Evolutionary conservation across 73 alveolate genomes (phyloP).

Genomic region (Tetrahymena borealis): DNA sequence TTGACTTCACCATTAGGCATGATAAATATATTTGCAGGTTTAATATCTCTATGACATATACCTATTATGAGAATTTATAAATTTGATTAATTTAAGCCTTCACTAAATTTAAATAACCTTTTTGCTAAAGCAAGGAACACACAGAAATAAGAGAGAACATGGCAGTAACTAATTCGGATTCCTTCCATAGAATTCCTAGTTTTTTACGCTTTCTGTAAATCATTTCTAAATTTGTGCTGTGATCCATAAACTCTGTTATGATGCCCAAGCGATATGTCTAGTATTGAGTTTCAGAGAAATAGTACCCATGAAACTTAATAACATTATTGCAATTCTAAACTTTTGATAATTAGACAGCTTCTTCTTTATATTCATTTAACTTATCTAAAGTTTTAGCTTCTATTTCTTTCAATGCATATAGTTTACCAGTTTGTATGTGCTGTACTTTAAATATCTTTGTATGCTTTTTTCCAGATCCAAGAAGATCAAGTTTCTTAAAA

Average conservation of each 20-base stretch:
- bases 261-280: slow-evolving; percentile 91
- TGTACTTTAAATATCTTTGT: slow-evolving; percentile 85
- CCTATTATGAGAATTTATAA: slow-evolving; percentile 40
- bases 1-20: slow-evolving; percentile 79
- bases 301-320: slow-evolving; percentile 87
- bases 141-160: slow-evolving; percentile 82
- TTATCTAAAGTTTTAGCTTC: slow-evolving; percentile 92
- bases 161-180: slow-evolving; percentile 75
- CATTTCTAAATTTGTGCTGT: slow-evolving; percentile 79
- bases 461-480: slow-evolving; percentile 92
- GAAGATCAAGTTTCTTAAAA: slow-evolving; percentile 90
- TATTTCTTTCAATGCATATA: slow-evolving; percentile 88
- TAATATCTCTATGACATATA: slow-evolving; percentile 91
- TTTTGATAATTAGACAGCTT: slow-evolving; percentile 89
- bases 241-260: slow-evolving; percentile 88
- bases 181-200: slow-evolving; percentile 65
- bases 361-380: slow-evolving; percentile 94
- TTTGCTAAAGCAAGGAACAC: slow-evolving; percentile 68
- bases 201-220: slow-evolving; percentile 86
- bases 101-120: neutral
- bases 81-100: neutral
- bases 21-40: slow-evolving; percentile 88
- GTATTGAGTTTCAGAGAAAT: slow-evolving; percentile 88
- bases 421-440: slow-evolving; percentile 78
- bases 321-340: slow-evolving; percentile 90